Conservation (phyloP, 2,329 filamentous ascomycete genomes). For the Niveomyces coronatus region DNA sequence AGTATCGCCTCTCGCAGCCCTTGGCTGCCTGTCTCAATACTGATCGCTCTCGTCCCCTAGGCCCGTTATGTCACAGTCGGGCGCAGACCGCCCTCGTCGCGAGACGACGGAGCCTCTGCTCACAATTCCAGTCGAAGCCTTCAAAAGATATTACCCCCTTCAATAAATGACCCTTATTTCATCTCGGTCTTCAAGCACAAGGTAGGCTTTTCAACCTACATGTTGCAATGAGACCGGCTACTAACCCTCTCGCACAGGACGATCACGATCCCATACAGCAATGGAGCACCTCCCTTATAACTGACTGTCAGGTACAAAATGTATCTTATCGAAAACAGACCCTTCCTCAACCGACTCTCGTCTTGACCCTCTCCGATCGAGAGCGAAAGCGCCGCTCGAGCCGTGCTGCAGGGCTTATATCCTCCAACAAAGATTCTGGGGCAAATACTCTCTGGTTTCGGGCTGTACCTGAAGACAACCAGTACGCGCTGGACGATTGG, state of each 20-base stretch:
- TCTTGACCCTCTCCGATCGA: conserved; percentile 49
- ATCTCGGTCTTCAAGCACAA: conserved; percentile 48
- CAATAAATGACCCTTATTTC: conserved; percentile 32
- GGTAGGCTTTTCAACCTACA: conserved; percentile 23
- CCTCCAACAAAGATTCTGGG: conserved; percentile 38
- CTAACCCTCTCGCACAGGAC: conserved; percentile 27
- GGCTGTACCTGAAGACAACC: conserved; percentile 38
- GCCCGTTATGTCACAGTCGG: conserved; percentile 50
- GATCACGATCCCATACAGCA: conserved; percentile 45
- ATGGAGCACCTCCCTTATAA: conserved; percentile 40
- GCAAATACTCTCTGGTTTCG: conserved; percentile 47
- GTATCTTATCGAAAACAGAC: conserved; percentile 52
- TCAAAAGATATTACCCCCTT: conserved; percentile 25
- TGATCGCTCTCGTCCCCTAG: conserved; percentile 24
- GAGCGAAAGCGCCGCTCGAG: conserved; percentile 55
- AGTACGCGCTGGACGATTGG: conserved; percentile 49
- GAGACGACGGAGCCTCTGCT: conserved; percentile 22
- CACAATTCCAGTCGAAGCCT: conserved; percentile 25
- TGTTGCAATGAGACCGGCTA: neutral
- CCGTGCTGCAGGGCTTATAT: conserved; percentile 45
- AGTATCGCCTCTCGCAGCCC: conserved; percentile 10
- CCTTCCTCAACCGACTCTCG: conserved; percentile 47
- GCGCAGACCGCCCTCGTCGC: conserved; percentile 19
- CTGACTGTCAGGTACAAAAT: conserved; percentile 48
- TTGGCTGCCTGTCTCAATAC: conserved; percentile 11